phyloP scores from a whole-genome alignment of 2,329 filamentous ascomycete species.

The Graphilbum ipis-grandicollis region DNA sequence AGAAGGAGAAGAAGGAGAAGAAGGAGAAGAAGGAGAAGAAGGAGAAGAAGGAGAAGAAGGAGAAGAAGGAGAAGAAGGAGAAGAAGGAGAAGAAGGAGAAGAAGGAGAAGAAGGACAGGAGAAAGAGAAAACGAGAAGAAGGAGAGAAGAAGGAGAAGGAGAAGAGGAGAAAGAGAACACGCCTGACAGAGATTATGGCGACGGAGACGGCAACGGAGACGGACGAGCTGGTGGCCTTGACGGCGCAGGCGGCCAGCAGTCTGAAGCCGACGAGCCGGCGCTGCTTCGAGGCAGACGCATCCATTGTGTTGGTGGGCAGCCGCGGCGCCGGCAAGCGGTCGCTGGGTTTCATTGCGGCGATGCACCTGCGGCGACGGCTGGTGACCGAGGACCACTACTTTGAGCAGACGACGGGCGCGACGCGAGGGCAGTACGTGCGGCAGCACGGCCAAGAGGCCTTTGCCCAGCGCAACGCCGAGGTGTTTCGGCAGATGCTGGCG shows the following conservation, averaged over 20 bases:
- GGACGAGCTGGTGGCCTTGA: too few relatives aligned
- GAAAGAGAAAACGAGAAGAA: conserved; percentile 64
- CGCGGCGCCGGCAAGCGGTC: conserved; percentile 57
- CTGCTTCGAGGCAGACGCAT: conserved; percentile 39
- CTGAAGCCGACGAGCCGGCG: conserved; percentile 15
- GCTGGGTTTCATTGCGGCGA: conserved; percentile 54
- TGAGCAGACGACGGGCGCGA: conserved; percentile 43
- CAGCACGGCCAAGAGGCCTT: conserved; percentile 44
- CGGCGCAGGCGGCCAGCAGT: too few relatives aligned
- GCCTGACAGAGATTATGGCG: not conserved
- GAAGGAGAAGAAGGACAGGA: conserved; percentile 75
- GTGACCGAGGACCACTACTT: conserved; percentile 54
- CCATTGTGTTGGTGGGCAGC: conserved; percentile 54
- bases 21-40: conserved; percentile 75
- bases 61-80: conserved; percentile 22
- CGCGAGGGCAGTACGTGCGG: conserved; percentile 40
- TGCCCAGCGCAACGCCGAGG: conserved; percentile 40
- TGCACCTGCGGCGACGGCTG: conserved; percentile 46
- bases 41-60: conserved; percentile 50
- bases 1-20: conserved; percentile 75
- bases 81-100: conserved; percentile 49
- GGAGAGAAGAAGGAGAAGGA: conserved; percentile 39
- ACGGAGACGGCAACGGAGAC: too few relatives aligned
- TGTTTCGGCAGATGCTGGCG: conserved; percentile 43
- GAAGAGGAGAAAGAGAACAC: conserved; percentile 7